Conservation (phyloP, 2,329 filamentous ascomycete genomes). For the Microcyclosporella mali region DNA sequence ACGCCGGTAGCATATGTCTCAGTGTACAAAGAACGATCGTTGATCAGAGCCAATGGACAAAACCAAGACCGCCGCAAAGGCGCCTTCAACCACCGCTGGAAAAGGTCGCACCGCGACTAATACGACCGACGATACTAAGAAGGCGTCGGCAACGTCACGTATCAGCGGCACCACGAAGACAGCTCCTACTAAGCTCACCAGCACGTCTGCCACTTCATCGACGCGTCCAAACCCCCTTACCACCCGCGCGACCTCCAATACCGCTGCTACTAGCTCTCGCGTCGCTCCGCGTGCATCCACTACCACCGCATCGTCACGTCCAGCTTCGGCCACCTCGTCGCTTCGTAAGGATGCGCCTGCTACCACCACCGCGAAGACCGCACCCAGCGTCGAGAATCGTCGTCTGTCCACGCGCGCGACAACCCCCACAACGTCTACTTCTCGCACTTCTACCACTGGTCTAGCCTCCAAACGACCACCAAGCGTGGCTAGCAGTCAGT, state of each 20-base stretch:
- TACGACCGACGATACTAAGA: constrained; percentile 11
- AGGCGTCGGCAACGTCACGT: constrained; percentile 7
- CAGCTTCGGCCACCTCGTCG: constrained; percentile 1
- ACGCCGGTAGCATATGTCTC: no score
- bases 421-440: constrained; percentile 8
- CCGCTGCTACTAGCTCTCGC: not conserved
- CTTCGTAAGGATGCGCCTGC: not conserved
- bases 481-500: constrained; percentile 11
- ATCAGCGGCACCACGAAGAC: constrained; percentile 6
- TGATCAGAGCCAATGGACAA: not conserved
- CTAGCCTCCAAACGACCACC: constrained; percentile 7
- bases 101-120: not conserved
- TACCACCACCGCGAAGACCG: not conserved
- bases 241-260: constrained; percentile 9
- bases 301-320: not conserved
- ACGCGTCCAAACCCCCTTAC: constrained; percentile 5
- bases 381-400: constrained; percentile 3
- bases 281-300: not conserved
- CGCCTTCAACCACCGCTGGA: not conserved
- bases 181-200: constrained; percentile 1
- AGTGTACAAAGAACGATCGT: no score
- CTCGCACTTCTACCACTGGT: constrained; percentile 7
- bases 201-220: not conserved
- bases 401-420: constrained; percentile 1
- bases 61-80: constrained; percentile 1